phyloP scores from a whole-genome alignment of 441 rosid genomes.

The Viola pubescens region DNA sequence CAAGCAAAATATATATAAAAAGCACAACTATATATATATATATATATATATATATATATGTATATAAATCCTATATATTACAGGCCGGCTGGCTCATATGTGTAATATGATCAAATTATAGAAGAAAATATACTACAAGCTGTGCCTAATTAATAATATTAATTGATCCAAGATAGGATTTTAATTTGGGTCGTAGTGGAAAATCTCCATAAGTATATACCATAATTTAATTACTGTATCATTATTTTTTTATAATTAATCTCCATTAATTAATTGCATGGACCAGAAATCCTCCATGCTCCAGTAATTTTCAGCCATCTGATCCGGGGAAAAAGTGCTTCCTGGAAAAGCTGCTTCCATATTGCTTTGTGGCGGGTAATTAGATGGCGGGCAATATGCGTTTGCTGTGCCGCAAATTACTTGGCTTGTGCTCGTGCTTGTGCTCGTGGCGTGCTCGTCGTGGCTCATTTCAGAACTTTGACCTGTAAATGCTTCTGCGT shows the following conservation, averaged over 20 bases:
- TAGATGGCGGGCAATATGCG: constrained; percentile 38
- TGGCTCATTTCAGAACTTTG: constrained; percentile 26
- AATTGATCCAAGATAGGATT: background rate
- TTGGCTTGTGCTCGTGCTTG: constrained; percentile 26
- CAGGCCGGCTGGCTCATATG: no score
- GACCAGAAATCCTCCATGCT: constrained; percentile 92
- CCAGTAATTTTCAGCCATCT: constrained; percentile 64
- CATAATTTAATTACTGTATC: background rate
- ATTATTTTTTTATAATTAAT: constrained; percentile 22
- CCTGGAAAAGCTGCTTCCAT: constrained; percentile 21
- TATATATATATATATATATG: background rate
- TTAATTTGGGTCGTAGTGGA: background rate
- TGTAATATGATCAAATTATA: no score
- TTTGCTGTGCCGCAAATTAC: constrained; percentile 20
- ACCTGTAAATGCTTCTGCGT: constrained; percentile 33
- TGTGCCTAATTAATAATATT: constrained; percentile 8
- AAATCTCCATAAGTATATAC: background rate
- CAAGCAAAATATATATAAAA: background rate
- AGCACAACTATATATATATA: no score
- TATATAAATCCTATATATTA: no score
- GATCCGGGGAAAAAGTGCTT: constrained; percentile 23
- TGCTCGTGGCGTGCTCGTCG: constrained; percentile 21
- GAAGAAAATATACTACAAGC: constrained; percentile 12
- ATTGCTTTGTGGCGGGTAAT: constrained; percentile 13
- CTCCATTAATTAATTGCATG: constrained; percentile 58